Conservation (phyloP, 225 moss, liverwort and hornwort genomes). For the Polytrichum commune region DNA sequence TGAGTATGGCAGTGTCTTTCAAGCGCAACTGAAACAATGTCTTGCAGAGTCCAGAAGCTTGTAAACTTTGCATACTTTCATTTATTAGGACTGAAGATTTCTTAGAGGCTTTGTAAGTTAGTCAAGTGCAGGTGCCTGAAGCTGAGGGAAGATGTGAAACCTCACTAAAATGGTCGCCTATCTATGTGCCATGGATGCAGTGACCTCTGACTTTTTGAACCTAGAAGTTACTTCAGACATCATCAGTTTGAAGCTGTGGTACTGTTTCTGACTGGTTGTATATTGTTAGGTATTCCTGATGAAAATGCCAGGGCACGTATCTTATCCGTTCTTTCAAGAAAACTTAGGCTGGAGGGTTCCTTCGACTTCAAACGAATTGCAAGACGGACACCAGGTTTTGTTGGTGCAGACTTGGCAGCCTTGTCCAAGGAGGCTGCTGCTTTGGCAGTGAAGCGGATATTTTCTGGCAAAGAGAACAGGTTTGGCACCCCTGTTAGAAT, state of each 20-base stretch:
- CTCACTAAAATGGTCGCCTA: background rate
- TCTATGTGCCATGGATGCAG: too few species aligned
- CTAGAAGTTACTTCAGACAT: too few species aligned
- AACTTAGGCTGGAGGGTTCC: slow-evolving; percentile 78
- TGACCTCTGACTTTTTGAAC: too few species aligned
- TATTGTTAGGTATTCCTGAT: slow-evolving; percentile 80
- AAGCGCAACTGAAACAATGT: too few species aligned
- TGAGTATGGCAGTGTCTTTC: background rate
- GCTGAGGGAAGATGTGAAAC: background rate
- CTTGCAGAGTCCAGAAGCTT: too few species aligned
- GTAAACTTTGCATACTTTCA: too few species aligned
- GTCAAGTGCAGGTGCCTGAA: background rate
- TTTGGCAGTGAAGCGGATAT: slow-evolving; percentile 83
- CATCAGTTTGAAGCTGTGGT: background rate
- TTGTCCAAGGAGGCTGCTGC: slow-evolving; percentile 91
- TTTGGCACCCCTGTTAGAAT: slow-evolving; percentile 21
- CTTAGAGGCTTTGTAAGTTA: too few species aligned
- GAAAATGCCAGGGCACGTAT: slow-evolving; percentile 84
- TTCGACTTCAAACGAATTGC: slow-evolving; percentile 94
- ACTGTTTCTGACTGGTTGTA: background rate
- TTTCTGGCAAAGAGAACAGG: slow-evolving; percentile 64
- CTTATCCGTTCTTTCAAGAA: slow-evolving; percentile 70
- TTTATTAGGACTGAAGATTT: too few species aligned
- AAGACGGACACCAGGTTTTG: slow-evolving; percentile 89
- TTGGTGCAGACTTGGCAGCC: slow-evolving; percentile 91